These are phyloP conservation scores for Trichoderma oligosporum DNA, from an alignment of 2,329 filamentous ascomycete genomes.

Conservation along the genomic window DNA sequence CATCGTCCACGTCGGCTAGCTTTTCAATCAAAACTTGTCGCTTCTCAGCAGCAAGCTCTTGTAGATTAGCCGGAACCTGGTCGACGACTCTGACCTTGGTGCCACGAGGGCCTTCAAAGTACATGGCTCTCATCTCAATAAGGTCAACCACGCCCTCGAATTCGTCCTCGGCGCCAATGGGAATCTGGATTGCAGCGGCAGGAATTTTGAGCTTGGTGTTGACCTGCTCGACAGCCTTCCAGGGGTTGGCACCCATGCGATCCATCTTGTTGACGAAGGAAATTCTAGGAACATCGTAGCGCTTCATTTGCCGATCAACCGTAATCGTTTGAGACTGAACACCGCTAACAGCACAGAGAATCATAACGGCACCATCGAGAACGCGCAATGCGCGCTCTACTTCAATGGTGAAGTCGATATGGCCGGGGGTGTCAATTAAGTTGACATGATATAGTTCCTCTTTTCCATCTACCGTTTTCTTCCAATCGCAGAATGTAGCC, in stretches of 20 bases:
- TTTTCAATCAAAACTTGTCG: slow-evolving; percentile 86
- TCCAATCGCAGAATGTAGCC: slow-evolving; percentile 96
- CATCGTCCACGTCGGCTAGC: slow-evolving; percentile 93
- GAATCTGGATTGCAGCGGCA: slow-evolving; percentile 89
- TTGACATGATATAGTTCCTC: slow-evolving; percentile 96
- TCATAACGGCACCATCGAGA: slow-evolving; percentile 96
- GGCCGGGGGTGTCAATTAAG: slow-evolving; percentile 95
- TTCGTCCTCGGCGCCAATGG: slow-evolving; percentile 86
- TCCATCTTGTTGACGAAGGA: slow-evolving; percentile 99
- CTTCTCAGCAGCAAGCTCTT: slow-evolving; percentile 75
- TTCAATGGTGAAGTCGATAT: slow-evolving; percentile 99
- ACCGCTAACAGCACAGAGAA: slow-evolving; percentile 93
- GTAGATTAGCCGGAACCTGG: slow-evolving; percentile 76
- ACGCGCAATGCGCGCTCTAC: slow-evolving; percentile 94
- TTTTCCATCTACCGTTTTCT: slow-evolving; percentile 76
- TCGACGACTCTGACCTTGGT: slow-evolving; percentile 72
- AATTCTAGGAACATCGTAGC: slow-evolving; percentile 92
- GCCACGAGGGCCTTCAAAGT: slow-evolving; percentile 82
- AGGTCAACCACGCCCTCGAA: slow-evolving; percentile 92
- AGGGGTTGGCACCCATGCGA: slow-evolving; percentile 95
- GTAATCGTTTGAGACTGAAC: slow-evolving; percentile 98
- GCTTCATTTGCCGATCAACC: slow-evolving; percentile 96
- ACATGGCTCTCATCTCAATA: slow-evolving; percentile 86
- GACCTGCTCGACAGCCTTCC: slow-evolving; percentile 96
- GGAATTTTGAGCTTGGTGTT: slow-evolving; percentile 92